Percentiles rank a stretch among this genome's conserved stretches.
Conservation (phyloP, 345 rosid genomes). For the Eucalyptus decipiens region DNA sequence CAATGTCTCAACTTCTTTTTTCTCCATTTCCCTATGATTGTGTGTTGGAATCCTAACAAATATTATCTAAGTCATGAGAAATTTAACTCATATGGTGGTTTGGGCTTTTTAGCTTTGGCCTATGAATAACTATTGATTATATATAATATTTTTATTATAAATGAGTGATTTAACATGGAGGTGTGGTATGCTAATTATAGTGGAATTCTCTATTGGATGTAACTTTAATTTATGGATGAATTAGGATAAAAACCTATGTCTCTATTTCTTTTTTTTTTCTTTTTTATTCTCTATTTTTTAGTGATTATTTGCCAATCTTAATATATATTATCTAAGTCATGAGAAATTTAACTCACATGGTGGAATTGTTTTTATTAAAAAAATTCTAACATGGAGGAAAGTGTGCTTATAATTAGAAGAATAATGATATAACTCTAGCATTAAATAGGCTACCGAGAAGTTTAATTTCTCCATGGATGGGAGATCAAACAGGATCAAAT, state of each 20-base stretch:
- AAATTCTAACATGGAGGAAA: neutral
- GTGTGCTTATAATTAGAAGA: neutral
- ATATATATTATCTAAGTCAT: neutral
- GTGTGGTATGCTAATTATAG: fast-evolving
- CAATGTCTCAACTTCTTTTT: fast-evolving
- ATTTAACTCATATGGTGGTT: too few species aligned
- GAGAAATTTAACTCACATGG: neutral
- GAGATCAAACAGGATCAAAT: too few species aligned
- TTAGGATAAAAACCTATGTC: too few species aligned
- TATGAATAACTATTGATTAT: fast-evolving
- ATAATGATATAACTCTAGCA: too few species aligned
- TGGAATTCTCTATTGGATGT: fast-evolving
- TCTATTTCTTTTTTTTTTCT: too few species aligned
- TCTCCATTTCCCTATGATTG: too few species aligned
- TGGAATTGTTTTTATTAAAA: neutral
- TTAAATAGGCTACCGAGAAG: too few species aligned
- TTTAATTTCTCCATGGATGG: too few species aligned
- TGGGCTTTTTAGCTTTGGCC: too few species aligned
- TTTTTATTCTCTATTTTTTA: fast-evolving
- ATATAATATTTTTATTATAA: too few species aligned
- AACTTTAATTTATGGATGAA: neutral
- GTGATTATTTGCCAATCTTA: neutral
- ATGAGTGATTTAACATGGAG: fast-evolving
- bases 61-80: neutral
- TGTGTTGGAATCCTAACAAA: neutral